Evolutionary conservation across 2,329 filamentous ascomycete species (phyloP).

Genomic region (Botrytis byssoidea): DNA sequence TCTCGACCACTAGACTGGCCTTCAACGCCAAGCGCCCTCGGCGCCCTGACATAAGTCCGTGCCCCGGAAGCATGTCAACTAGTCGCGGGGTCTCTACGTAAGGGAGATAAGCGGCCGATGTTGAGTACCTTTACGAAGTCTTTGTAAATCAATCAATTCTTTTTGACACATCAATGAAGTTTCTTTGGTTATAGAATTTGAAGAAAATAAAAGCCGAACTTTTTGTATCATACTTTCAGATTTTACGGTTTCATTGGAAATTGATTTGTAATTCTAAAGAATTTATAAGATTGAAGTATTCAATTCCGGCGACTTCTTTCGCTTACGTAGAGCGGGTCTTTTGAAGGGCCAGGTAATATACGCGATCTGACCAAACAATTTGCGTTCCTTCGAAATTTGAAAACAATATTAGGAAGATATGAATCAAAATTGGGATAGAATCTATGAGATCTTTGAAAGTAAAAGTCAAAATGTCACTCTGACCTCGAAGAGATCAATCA

Average conservation of each 20-base stretch:
- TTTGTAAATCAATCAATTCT: no score
- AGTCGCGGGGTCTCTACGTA: no score
- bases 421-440: no score
- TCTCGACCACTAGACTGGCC: no score
- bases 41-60: no score
- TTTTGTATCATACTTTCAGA: neutral
- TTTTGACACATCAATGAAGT: neutral
- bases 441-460: neutral
- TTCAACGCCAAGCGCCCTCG: no score
- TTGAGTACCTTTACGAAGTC: neutral
- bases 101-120: neutral
- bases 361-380: neutral
- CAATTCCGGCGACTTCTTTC: neutral
- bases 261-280: neutral
- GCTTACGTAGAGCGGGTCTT: neutral
- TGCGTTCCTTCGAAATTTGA: neutral
- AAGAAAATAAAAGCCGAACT: neutral
- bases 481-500: no score
- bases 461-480: neutral
- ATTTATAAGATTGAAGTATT: neutral
- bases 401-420: neutral
- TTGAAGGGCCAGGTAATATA: neutral
- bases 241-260: accelerated
- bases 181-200: neutral
- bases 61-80: no score